phyloP scores from a whole-genome alignment of 192 early-diverging fungal species.

The Diversispora eburnea region DNA sequence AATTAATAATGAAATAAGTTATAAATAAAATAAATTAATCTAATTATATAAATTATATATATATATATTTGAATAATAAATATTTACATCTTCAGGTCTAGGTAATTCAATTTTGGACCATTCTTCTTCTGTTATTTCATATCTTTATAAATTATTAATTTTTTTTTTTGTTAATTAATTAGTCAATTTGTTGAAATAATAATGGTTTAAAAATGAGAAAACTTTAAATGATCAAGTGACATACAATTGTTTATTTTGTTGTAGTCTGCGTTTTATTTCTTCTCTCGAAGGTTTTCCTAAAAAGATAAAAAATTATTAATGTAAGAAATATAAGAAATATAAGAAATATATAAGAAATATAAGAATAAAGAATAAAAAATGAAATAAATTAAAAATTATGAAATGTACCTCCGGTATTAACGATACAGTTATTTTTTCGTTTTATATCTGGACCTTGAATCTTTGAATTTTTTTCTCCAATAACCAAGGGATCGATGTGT shows the following conservation, averaged over 20 bases:
- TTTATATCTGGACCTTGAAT: constrained; percentile 80
- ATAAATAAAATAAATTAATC: background rate
- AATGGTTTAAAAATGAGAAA: too few relatives aligned
- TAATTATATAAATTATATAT: background rate
- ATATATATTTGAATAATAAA: background rate
- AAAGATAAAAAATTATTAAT: background rate
- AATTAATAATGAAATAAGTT: background rate
- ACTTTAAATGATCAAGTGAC: constrained; percentile 1
- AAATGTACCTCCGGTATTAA: constrained; percentile 73
- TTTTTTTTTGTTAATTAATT: too few relatives aligned
- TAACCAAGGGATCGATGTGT: constrained; percentile 82
- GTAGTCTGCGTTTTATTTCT: constrained; percentile 63
- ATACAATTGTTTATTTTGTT: constrained; percentile 74
- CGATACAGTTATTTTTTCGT: constrained; percentile 93
- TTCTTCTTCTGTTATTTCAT: constrained; percentile 63
- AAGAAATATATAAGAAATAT: background rate
- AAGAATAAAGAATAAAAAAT: too few relatives aligned
- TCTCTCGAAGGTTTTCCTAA: constrained; percentile 67
- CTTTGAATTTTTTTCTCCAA: constrained; percentile 83
- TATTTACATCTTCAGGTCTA: constrained; percentile 62
- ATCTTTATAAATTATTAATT: constrained; percentile 42
- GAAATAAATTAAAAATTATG: background rate
- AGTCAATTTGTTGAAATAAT: too few relatives aligned
- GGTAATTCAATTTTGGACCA: constrained; percentile 74
- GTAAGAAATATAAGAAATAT: background rate